Base-by-base conservation (phyloP, 441 rosid genomes). In the Manihot esculenta region DNA sequence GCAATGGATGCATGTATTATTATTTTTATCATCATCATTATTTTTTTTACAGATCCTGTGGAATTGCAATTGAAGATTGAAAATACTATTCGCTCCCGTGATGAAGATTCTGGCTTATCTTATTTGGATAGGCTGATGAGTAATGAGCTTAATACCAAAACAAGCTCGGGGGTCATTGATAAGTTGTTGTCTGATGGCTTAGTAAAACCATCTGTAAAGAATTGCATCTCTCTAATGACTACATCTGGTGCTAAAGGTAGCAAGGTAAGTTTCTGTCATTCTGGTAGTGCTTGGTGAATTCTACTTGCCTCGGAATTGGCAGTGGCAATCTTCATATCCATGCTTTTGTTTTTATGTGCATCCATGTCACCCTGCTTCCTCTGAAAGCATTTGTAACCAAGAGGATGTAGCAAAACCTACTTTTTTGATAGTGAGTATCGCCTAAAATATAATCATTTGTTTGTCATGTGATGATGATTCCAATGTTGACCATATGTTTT, bases 241-340 rank as follows among this genome's bases (percentile, higher is more conserved):
- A 90, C 90, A 56, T 89, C 98, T 74, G 99, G 99, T 68, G 99
- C 99, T 74, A 96, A 96, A 84, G 99, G 99, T 50, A 93, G 98
- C 75, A 90, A 85, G 96, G 99, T 96, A 80, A 75, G 82, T 78
- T 80, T 76, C 78, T 78, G 18, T 57, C 64, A 49, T 60, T 53
- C 38, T 72, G 30, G 14, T 60, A 57, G 50, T 56, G 44, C n/a
- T 51, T 48, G 17, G 44, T 51, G 58, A 23, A 68, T 67, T 51
- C 26, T 55, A 9, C 11, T 26, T 30, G 15, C 45, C 15, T 50
- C 3, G 44, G 13, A 26, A 23, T n/a, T n/a, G n/a, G n/a, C n/a
- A n/a, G n/a, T n/a, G n/a, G n/a, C n/a, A n/a, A n/a, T 64, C 30
- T 61, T 48, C 38, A 72, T 38, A 13, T 65, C 9, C 20, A 14